phyloP scores from a whole-genome alignment of 352 stramenopile species.

The Phytophthora pluvialis region DNA sequence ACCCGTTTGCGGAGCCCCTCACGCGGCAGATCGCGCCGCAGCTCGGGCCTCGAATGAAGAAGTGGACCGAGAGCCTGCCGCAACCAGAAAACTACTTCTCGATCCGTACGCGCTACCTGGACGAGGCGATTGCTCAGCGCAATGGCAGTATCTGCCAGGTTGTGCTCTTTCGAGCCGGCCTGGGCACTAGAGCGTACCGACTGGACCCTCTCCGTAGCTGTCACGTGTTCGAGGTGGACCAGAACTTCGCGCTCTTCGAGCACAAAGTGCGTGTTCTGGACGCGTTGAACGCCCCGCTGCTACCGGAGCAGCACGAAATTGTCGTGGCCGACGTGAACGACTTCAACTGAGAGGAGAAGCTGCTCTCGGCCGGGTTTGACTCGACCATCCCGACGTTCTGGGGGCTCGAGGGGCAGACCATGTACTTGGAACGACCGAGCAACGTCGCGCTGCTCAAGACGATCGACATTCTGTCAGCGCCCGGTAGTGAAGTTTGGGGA shows the following conservation, averaged over 20 bases:
- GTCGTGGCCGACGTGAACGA: conserved; percentile 49
- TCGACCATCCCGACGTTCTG: conserved; percentile 49
- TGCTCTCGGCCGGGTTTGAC: conserved; percentile 44
- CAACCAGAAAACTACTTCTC: conserved; percentile 16
- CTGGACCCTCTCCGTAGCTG: conserved; percentile 37
- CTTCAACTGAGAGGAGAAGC: conserved; percentile 46
- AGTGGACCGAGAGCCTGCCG: conserved; percentile 1
- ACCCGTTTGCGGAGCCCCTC: conserved; percentile 5
- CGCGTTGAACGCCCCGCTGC: conserved; percentile 22
- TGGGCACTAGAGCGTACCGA: conserved; percentile 56
- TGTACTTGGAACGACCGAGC: conserved; percentile 41
- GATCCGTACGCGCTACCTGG: conserved; percentile 6
- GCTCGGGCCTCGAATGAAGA: conserved; percentile 8
- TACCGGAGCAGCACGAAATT: conserved; percentile 41
- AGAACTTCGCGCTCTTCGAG: conserved; percentile 43
- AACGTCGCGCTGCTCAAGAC: conserved; percentile 50
- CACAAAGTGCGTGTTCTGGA: conserved; percentile 47
- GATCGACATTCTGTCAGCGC: conserved; percentile 49
- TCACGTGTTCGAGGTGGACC: conserved; percentile 52
- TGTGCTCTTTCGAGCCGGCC: conserved; percentile 51
- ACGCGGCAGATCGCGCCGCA: conserved; percentile 14
- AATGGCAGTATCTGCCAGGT: conserved; percentile 36
- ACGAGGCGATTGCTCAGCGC: conserved; percentile 4
- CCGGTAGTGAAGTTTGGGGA: conserved; percentile 48
- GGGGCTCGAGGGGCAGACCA: conserved; percentile 49